Evolutionary conservation across 1,139 yeast genomes (phyloP), one percentile per base, ranked within the genome.

Genomic region (Suhomyces bribrorum): DNA sequence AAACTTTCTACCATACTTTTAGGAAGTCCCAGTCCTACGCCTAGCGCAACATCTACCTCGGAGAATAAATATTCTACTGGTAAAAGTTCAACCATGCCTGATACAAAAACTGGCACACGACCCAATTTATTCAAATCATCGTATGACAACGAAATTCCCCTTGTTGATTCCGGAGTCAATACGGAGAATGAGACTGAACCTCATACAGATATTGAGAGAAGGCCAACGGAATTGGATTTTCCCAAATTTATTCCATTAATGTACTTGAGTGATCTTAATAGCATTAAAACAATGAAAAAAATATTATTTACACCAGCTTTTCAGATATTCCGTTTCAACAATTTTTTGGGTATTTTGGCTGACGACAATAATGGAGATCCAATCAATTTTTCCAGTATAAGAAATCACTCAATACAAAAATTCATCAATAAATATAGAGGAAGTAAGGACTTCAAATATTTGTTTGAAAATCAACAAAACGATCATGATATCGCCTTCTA

Each of bases 331-430:
- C 49, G 74, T n/a, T 72, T 55, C 45, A 57, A 61, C 36, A 59
- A 56, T 35, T 71, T 64, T 44, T 54, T 70, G 12, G 67, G 64
- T 22, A 53, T 64, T 16, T 38, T 69, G 18, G 45, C 58, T 16
- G 67, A 59, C 9, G 66, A 64, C 38, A 74, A 64, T 37, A 48
- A 51, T 14, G 58, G 59, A 34, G 77, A 71, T 46, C 69, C 76
- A 0, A 56, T 69, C n/a, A 68, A 62, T 43, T 70, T 70, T 53
- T 71, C 74, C 13, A 59, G 52, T 26, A 59, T 67, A n/a, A 48
- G 77, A 20, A 59, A 60, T 34, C 69, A 66, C 36, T 67, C 73
- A 4, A 53, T 71, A 17, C 47, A 56, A 7, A 69, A 68, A 40
- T 69, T 70, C 33, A 53, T 69, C 13, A 45, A 52, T 12, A 45